Percentiles rank a stretch among this genome's conserved stretches.
phyloP scores from a whole-genome alignment of 2,329 filamentous ascomycete species.

The Fusarium sp. region DNA sequence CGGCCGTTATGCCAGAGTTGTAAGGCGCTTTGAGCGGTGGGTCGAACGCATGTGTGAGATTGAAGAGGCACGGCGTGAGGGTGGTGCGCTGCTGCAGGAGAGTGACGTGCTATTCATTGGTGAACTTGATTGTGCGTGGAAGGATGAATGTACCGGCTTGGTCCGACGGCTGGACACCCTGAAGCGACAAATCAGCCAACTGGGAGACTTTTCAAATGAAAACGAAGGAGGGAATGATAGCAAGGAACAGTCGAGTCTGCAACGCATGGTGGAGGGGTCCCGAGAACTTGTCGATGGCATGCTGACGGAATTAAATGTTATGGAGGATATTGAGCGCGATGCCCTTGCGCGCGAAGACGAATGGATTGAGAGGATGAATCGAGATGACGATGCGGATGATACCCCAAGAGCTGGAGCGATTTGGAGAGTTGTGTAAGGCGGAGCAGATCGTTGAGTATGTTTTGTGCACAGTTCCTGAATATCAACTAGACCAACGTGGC shows the following conservation, averaged over 20 bases:
- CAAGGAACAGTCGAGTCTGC: conserved; percentile 54
- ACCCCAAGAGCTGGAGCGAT: conserved; percentile 59
- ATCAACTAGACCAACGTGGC: not conserved
- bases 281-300: conserved; percentile 66
- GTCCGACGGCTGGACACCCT: conserved; percentile 67
- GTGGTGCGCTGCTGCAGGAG: conserved; percentile 51
- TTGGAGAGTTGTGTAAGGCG: conserved; percentile 56
- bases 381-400: conserved; percentile 54
- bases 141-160: conserved; percentile 66
- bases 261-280: conserved; percentile 61
- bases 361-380: conserved; percentile 69
- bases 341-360: conserved; percentile 66
- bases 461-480: conserved; percentile 4
- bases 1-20: conserved; percentile 67
- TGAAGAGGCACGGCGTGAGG: conserved; percentile 57
- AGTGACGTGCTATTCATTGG: conserved; percentile 62
- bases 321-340: conserved; percentile 71
- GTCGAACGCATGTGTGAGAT: conserved; percentile 60
- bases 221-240: conserved; percentile 9
- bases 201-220: conserved; percentile 52
- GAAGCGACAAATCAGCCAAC: conserved; percentile 59
- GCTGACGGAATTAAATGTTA: conserved; percentile 70
- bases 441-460: not conserved
- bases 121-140: conserved; percentile 68
- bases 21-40: conserved; percentile 72